Base-by-base conservation (phyloP, 2,329 filamentous ascomycete species). In the Sclerotinia sclerotiorum region DNA sequence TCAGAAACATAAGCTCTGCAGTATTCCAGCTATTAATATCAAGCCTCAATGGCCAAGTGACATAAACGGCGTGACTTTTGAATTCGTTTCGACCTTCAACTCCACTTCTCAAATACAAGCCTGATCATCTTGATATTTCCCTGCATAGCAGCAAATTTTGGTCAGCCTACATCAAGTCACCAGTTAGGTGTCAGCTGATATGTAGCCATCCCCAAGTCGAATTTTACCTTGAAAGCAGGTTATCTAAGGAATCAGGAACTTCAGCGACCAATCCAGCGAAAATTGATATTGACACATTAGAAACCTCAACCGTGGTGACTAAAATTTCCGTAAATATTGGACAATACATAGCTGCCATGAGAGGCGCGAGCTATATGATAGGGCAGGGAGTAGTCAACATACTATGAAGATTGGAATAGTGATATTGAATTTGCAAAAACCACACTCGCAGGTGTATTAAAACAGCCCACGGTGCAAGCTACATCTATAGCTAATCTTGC, bases 391-490 rank as follows among this genome's bases (percentile, higher is more conserved):
- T 5, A 82, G 80, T 7, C 82, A 82, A 1, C 79, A 87, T 74
- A 84, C 80, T 0, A 77, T 88, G 35, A 81, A 81, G 0, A 81
- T 87, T 55, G 84, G 81, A 0, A 84, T 0, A 74, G 74, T 3
- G 86, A 85, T 21, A 77, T 87, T 0, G 69, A 61, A 2, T 61
- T 74, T 13, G 70, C 56, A 13, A 68, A 56, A 6, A 56, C 24
- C 15, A 70, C 74, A 49, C 74, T 72, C 13, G 46, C 72, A 5
- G 58, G 69, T 2, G 65, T 67, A 35, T 72, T 73, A 3, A 70
- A 73, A 58, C 72, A n/a, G 68, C 71, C 3, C n/a, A 69, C 68
- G 2, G 73, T 72, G 3, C 68, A 72, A 54, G 68, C 65, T 2
- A n/a, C 75, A 32, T 74, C 72, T 58, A 70, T 69, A 24, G 74